These are phyloP conservation scores for Coemansia sp. DNA, from an alignment of 192 early-diverging fungal species.

Conservation along the genomic window DNA sequence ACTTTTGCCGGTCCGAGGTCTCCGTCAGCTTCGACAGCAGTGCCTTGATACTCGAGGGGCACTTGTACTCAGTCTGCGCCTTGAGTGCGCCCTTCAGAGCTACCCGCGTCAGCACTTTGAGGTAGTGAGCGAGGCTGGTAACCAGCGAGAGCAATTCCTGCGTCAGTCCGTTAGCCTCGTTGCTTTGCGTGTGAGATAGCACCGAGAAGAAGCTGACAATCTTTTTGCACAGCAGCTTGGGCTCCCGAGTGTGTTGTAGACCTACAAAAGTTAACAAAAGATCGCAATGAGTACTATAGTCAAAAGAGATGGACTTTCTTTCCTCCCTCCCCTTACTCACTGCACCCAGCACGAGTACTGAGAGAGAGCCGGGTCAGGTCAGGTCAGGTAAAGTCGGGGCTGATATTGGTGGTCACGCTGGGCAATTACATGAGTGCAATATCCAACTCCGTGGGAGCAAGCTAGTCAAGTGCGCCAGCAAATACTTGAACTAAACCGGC, in stretches of 20 bases:
- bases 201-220: conserved; percentile 94
- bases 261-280: conserved; percentile 20
- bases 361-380: not conserved
- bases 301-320: not conserved
- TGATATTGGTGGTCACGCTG: conserved; percentile 4
- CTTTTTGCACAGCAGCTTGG: conserved; percentile 93
- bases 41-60: conserved; percentile 52
- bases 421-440: conserved; percentile 1
- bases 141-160: conserved; percentile 88
- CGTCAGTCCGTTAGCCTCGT: conserved; percentile 60
- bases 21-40: conserved; percentile 81
- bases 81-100: conserved; percentile 86
- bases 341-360: not conserved
- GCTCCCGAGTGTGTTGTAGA: conserved; percentile 81
- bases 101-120: conserved; percentile 88
- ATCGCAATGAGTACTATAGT: conserved; percentile 4
- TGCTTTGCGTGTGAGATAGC: conserved; percentile 71
- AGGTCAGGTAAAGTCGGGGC: not conserved
- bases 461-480: not conserved
- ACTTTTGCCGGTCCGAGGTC: conserved; percentile 59
- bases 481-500: conserved; percentile 5
- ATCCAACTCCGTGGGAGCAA: conserved; percentile 2
- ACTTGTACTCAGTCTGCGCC: conserved; percentile 57
- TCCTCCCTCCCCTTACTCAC: not conserved
- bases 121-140: conserved; percentile 76